Evolutionary conservation across 768 basidiomycete genomes (phyloP).

Genomic region (Auricularia sp.): DNA sequence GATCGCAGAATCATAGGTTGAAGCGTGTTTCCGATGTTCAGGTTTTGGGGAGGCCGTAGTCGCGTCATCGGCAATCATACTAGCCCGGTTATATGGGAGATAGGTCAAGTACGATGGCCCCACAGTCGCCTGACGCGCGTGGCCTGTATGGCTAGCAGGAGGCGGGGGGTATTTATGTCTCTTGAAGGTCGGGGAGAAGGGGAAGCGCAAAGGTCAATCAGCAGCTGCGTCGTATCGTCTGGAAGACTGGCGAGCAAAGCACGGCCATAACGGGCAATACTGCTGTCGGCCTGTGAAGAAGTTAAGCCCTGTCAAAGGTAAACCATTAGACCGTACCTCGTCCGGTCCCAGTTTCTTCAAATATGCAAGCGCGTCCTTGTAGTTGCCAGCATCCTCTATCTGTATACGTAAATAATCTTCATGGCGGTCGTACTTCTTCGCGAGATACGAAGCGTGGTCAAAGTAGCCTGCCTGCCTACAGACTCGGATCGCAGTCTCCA

Average conservation of each 20-base stretch:
- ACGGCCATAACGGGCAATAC: slow-evolving; percentile 79
- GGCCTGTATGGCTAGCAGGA: slow-evolving; percentile 10
- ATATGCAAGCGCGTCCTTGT: slow-evolving; percentile 71
- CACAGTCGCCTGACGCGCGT: slow-evolving; percentile 19
- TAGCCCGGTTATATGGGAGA: slow-evolving; percentile 58
- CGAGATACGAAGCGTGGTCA: slow-evolving; percentile 88
- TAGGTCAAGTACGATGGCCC: slow-evolving; percentile 70
- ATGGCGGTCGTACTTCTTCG: slow-evolving; percentile 81
- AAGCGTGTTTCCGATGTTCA: slow-evolving; percentile 11
- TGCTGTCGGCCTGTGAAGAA: slow-evolving; percentile 63
- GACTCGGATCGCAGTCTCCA: slow-evolving; percentile 94
- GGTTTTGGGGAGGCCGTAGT: slow-evolving; percentile 5
- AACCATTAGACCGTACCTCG: slow-evolving; percentile 40
- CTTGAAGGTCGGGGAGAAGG: slow-evolving; percentile 19
- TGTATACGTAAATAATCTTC: slow-evolving; percentile 91
- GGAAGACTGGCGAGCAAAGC: slow-evolving; percentile 76
- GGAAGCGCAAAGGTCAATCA: slow-evolving; percentile 81
- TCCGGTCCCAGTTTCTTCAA: slow-evolving; percentile 68
- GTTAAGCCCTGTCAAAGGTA: too few relatives aligned
- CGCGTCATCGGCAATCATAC: slow-evolving; percentile 12
- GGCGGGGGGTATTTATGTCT: slow-evolving; percentile 29
- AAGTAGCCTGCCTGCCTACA: slow-evolving; percentile 96
- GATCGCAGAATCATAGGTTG: slow-evolving; percentile 9
- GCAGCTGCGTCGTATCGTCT: slow-evolving; percentile 77
- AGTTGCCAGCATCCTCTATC: slow-evolving; percentile 85